A percentile compares a stretch with the other conserved stretches of the same genome.
Evolutionary conservation across 2,329 filamentous ascomycete species (phyloP).

Genomic region (Chaetomiaceae sp.): DNA sequence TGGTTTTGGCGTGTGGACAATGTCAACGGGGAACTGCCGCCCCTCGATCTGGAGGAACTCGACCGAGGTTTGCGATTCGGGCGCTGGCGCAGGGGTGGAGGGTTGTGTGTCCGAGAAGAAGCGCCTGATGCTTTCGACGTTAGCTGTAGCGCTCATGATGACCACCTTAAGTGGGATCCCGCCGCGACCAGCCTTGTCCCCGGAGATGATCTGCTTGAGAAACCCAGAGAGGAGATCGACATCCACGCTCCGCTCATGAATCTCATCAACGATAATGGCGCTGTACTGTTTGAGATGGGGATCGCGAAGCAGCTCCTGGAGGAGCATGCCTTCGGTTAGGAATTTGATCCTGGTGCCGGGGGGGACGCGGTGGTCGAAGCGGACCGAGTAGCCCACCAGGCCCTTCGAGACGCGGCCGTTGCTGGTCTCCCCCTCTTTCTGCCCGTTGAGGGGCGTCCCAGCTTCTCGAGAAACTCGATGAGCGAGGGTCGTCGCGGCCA

Average conservation of each 20-base stretch:
- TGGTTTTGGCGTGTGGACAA: conserved; percentile 67
- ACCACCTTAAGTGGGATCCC: conserved; percentile 79
- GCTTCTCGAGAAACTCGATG: conserved; percentile 79
- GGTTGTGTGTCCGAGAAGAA: conserved; percentile 59
- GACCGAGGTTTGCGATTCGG: conserved; percentile 26
- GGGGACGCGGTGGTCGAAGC: conserved; percentile 86
- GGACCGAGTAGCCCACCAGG: conserved; percentile 84
- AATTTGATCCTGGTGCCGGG: conserved; percentile 85
- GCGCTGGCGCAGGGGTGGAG: conserved; percentile 8
- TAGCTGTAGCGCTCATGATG: conserved; percentile 95
- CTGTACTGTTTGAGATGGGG: conserved; percentile 80
- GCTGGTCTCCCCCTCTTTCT: conserved; percentile 2
- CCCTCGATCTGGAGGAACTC: conserved; percentile 68
- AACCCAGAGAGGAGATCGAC: conserved; percentile 90
- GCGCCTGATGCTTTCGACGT: conserved; percentile 69
- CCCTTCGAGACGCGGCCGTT: conserved; percentile 42
- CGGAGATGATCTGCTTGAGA: conserved; percentile 67
- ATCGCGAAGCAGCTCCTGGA: conserved; percentile 89
- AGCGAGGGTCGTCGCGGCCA: conserved; percentile 88
- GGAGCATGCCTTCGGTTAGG: conserved; percentile 90
- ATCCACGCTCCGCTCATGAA: conserved; percentile 92
- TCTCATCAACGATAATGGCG: conserved; percentile 88
- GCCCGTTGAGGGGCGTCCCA: conserved; percentile 45
- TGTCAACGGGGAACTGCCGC: conserved; percentile 79
- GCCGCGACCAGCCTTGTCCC: conserved; percentile 59